Percentiles rank a stretch among this genome's conserved stretches.
Evolutionary conservation across 768 basidiomycete species (phyloP).

Genomic region (Tephrocybe sp.): DNA sequence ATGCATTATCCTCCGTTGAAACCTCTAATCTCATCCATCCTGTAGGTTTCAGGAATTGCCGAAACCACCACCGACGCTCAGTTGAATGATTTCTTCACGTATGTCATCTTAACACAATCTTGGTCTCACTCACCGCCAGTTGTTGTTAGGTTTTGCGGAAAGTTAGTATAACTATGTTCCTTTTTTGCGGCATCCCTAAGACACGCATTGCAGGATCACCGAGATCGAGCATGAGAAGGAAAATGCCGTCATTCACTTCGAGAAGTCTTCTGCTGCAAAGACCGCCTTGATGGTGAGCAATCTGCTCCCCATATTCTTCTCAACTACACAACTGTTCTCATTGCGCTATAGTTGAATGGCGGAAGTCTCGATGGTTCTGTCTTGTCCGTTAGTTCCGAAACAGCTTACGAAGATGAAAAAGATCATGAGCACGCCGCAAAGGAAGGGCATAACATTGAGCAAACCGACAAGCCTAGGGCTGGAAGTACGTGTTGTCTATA

Average conservation of each 20-base stretch:
- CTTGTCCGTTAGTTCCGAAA: slow-evolving; percentile 70
- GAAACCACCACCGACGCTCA: slow-evolving; percentile 61
- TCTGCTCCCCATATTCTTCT: neutral
- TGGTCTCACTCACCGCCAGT: neutral
- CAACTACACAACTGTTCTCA: neutral
- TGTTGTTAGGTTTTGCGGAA: slow-evolving; percentile 77
- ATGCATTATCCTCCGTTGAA: slow-evolving; percentile 12
- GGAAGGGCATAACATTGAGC: slow-evolving; percentile 50
- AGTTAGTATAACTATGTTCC: slow-evolving; percentile 33
- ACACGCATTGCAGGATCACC: slow-evolving; percentile 45
- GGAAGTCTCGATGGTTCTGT: slow-evolving; percentile 72
- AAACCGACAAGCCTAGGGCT: slow-evolving; percentile 89
- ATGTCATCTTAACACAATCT: slow-evolving; percentile 20
- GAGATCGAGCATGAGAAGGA: slow-evolving; percentile 50
- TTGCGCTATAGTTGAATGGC: slow-evolving; percentile 54
- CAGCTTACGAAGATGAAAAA: slow-evolving; percentile 50
- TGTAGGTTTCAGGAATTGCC: slow-evolving; percentile 73
- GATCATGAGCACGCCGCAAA: slow-evolving; percentile 31
- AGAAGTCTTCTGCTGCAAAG: slow-evolving; percentile 79
- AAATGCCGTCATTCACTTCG: slow-evolving; percentile 74
- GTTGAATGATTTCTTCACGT: slow-evolving; percentile 83
- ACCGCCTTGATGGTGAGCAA: slow-evolving; percentile 79
- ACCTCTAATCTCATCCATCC: neutral
- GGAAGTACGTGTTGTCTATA: slow-evolving; percentile 51
- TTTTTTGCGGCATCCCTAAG: neutral